Evolutionary conservation across 768 basidiomycete species (phyloP).

Genomic region (Favolaschia claudopus): DNA sequence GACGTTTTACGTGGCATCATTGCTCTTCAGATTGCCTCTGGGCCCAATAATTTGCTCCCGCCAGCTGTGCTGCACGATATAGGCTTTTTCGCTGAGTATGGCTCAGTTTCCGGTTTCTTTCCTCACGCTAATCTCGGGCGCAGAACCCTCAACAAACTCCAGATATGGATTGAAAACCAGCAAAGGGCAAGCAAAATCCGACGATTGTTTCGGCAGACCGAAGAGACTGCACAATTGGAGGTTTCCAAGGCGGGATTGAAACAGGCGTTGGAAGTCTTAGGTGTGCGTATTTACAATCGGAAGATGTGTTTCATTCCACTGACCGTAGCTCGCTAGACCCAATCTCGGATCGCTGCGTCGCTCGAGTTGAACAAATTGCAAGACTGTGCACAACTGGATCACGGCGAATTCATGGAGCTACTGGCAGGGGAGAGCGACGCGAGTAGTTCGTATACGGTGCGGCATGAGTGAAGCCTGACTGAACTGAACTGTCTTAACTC

Average conservation of each 20-base stretch:
- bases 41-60: background rate
- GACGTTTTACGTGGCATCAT: background rate
- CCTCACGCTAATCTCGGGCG: background rate
- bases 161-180: background rate
- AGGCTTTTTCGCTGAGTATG: background rate
- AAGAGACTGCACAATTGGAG: background rate
- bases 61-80: background rate
- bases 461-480: background rate
- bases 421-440: background rate
- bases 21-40: background rate
- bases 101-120: background rate
- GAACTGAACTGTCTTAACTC: background rate
- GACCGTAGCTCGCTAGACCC: background rate
- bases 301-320: background rate
- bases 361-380: background rate
- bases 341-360: background rate
- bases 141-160: background rate
- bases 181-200: background rate
- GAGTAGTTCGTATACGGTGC: background rate
- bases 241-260: slow-evolving; percentile 4
- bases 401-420: background rate
- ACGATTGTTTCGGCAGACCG: background rate
- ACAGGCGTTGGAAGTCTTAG: background rate
- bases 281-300: background rate
- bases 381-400: background rate